Base-by-base conservation (phyloP, 805 yeast species). In the Saccharomycopsis synnaedendra region DNA sequence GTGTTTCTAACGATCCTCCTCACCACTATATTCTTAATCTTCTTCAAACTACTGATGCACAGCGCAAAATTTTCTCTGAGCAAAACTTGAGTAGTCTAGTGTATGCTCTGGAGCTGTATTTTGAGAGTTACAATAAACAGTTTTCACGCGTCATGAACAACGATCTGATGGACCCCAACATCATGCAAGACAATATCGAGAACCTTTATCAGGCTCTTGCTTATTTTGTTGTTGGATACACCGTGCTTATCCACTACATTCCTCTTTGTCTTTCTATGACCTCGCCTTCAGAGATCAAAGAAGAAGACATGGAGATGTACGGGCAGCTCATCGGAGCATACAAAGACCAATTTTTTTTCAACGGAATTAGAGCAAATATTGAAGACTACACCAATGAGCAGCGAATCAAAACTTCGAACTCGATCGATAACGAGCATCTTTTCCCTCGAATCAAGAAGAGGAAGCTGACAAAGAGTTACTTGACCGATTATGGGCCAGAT, bases 401-500 rank as follows among this genome's bases (percentile, higher is more conserved):
- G 19, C 19, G 19, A 1, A 34, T 19, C 5, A 42, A 43, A 32
- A 9, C 36, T 9, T 19, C 37, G 9, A 39, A 32, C 5, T 29
- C 11, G 6, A 29, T 27, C 19, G 29, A 29, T 32, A 43, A 40
- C 41, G 45, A 43, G 29, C 43, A 43, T 31, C 46, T 43, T 39
- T 46, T 49, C 39, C 54, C 54, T 3, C 45, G 34, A 9, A 49
- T 51, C 9, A 44, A 42, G 42, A 48, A 41, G 38, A 33, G 53
- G 32, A 45, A 42, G 40, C 44, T 48, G 27, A 51, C 52, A 6
- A 51, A 48, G 30, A 51, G 54, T 39, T 51, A 51, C 36, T 44
- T 51, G 32, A 51, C 54, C 7, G 54, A 51, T 36, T 51, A 51
- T 39, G 54, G 54, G 3, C 54, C 54, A 3, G 54, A 51, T 38